Evolutionary conservation across 179 eudicot species (phyloP), one percentile per base, ranked within the genome.

Genomic region (Amaranthus tricolor): DNA sequence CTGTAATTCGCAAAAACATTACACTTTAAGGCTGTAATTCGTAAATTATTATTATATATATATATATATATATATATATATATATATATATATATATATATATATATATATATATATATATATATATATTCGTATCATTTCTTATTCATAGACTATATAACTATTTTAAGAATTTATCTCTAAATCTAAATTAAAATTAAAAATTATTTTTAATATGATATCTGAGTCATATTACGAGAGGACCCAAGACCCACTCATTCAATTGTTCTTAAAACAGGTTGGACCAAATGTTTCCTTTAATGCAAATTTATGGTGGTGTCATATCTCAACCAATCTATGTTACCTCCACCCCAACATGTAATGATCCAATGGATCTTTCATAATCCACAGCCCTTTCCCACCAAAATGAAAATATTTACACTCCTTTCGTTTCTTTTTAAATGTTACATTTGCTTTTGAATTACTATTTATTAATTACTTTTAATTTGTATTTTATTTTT

Each of bases 271-370:
- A 20, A 50, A 8, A 50, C 2, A 20, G 15, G 6, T 0, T 0
- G 20, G 20, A 5, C 16, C 0, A 24, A 21, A 61, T 10, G 6
- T 61, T 10, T 16, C 21, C 21, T 58, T 16, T 21, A 58, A 58
- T 58, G 20, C 14, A 9, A 11, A 8, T 61, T 61, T 3, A 24
- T 15, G 5, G 50, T 63, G 54, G 52, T 44, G 52, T n/a, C 40
- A 47, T 15, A 44, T 68, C 51, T 50, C 58, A 68, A 68, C 58
- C 17, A 68, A 12, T 51, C 19, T 52, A 5, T 52, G 71, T 68
- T 68, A 68, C 45, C 59, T 51, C 19, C n/a, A 31, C 57, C 24
- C 71, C 71, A 68, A 68, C 71, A 68, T 68, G 56, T 5, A 52
- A 52, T 52, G 17, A 31, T 31, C 40, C 40, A 31, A 68, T 43